Conservation (phyloP, 768 basidiomycete species). For the Suillus paluster region DNA sequence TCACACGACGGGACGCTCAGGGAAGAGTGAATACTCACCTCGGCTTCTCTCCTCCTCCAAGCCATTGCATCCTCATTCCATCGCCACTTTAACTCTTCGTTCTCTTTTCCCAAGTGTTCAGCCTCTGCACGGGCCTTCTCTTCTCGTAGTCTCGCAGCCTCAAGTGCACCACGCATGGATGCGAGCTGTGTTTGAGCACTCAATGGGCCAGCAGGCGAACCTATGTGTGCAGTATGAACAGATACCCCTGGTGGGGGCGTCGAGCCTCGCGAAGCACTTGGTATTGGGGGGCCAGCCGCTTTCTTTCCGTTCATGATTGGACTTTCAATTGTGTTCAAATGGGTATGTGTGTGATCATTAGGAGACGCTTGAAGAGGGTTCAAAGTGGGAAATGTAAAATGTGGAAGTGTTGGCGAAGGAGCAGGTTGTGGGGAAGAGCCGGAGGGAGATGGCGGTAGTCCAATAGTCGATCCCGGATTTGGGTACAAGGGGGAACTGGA, state of each 20-base stretch:
- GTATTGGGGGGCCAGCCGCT: constrained; percentile 24
- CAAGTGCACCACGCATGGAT: constrained; percentile 58
- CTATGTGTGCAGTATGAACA: neutral
- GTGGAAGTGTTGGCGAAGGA: constrained; percentile 27
- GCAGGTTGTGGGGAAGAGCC: neutral
- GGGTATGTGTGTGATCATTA: constrained; percentile 22
- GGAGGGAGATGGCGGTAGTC: neutral
- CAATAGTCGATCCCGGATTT: neutral
- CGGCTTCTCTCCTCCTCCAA: constrained; percentile 53
- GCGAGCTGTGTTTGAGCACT: constrained; percentile 56
- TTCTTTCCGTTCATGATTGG: constrained; percentile 19
- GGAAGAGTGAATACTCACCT: constrained; percentile 42
- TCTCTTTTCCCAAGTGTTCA: constrained; percentile 38
- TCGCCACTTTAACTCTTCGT: constrained; percentile 53
- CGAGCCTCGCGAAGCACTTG: constrained; percentile 21
- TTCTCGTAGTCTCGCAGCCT: constrained; percentile 60
- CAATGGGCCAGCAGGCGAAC: constrained; percentile 1
- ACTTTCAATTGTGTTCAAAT: neutral
- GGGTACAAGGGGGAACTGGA: constrained; percentile 3
- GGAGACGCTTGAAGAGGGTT: constrained; percentile 23
- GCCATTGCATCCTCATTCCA: constrained; percentile 44
- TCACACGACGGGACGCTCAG: constrained; percentile 2
- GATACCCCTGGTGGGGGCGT: constrained; percentile 21
- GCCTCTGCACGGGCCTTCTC: constrained; percentile 47
- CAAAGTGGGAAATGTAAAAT: constrained; percentile 15